Conservation (phyloP, 768 basidiomycete species). For the Hydnomerulius pinastri region DNA sequence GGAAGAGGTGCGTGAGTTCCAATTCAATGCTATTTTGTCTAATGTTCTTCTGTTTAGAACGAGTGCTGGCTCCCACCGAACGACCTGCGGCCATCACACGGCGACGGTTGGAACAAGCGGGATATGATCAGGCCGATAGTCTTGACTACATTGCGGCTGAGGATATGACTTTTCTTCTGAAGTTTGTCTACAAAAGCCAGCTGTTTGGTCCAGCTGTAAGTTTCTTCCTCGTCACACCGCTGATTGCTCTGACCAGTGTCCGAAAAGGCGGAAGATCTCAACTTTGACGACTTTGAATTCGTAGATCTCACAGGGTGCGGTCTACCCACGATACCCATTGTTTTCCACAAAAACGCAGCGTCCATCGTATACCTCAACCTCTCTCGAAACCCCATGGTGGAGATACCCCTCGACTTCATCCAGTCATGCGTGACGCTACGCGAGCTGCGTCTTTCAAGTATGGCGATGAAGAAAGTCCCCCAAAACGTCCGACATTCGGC, state of each 20-base stretch:
- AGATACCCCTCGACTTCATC: conserved; percentile 95
- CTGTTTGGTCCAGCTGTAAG: conserved; percentile 63
- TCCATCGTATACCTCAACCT: conserved; percentile 84
- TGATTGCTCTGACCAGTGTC: conserved; percentile 3
- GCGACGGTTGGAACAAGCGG: conserved; percentile 83
- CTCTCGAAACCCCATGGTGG: conserved; percentile 93
- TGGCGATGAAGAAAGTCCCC: conserved; percentile 95
- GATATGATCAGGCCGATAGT: conserved; percentile 81
- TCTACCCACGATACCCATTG: conserved; percentile 85
- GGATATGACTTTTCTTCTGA: conserved; percentile 81
- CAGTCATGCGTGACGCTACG: conserved; percentile 82
- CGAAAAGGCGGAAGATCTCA: conserved; percentile 81
- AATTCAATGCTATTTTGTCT: neutral
- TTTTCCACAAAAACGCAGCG: conserved; percentile 81
- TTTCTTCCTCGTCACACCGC: conserved; percentile 9
- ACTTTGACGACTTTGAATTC: conserved; percentile 68
- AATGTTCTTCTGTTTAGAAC: conserved; percentile 52
- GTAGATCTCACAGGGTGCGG: conserved; percentile 82
- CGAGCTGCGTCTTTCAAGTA: conserved; percentile 84
- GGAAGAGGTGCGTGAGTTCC: conserved; percentile 58
- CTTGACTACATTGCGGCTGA: conserved; percentile 75
- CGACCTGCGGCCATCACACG: conserved; percentile 83
- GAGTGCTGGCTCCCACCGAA: conserved; percentile 79
- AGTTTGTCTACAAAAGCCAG: conserved; percentile 87
- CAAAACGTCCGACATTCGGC: conserved; percentile 74